Conservation (phyloP, 768 basidiomycete genomes). For the Boletus pseudopeckii region DNA sequence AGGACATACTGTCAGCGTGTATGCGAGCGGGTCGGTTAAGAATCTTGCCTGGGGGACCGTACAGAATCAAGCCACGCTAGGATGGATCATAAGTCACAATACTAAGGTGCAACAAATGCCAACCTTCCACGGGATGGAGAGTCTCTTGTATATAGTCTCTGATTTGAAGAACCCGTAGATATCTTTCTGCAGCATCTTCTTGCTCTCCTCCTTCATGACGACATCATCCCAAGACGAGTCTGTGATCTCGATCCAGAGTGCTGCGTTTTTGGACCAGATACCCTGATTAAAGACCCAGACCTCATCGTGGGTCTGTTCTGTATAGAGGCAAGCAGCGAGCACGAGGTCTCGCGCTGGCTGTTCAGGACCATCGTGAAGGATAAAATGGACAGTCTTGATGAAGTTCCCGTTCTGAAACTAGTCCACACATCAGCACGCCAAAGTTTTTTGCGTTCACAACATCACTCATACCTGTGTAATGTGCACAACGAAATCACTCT, state of each 20-base stretch:
- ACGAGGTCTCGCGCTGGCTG: slow-evolving; percentile 51
- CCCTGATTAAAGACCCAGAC: slow-evolving; percentile 77
- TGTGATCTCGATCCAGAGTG: slow-evolving; percentile 60
- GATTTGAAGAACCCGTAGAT: slow-evolving; percentile 79
- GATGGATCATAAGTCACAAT: neutral
- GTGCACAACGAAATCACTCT: slow-evolving; percentile 55
- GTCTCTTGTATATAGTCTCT: slow-evolving; percentile 65
- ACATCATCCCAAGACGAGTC: slow-evolving; percentile 73
- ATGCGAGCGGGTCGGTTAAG: neutral
- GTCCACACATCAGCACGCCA: neutral
- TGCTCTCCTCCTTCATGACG: slow-evolving; percentile 67
- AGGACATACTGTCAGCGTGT: neutral
- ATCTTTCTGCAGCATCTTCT: slow-evolving; percentile 66
- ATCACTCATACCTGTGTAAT: slow-evolving; percentile 41
- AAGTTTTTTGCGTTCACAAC: neutral
- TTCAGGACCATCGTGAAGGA: slow-evolving; percentile 62
- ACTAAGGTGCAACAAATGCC: neutral
- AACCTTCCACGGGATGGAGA: slow-evolving; percentile 84
- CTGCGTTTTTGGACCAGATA: slow-evolving; percentile 60
- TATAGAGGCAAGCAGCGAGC: slow-evolving; percentile 49
- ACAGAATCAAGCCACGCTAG: slow-evolving; percentile 78
- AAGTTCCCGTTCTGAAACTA: slow-evolving; percentile 32
- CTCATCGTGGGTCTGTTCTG: slow-evolving; percentile 57
- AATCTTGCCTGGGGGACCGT: slow-evolving; percentile 68
- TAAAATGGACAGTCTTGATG: slow-evolving; percentile 37